Conservation (phyloP, 352 stramenopile species). For the Phytophthora fragariaefolia region DNA sequence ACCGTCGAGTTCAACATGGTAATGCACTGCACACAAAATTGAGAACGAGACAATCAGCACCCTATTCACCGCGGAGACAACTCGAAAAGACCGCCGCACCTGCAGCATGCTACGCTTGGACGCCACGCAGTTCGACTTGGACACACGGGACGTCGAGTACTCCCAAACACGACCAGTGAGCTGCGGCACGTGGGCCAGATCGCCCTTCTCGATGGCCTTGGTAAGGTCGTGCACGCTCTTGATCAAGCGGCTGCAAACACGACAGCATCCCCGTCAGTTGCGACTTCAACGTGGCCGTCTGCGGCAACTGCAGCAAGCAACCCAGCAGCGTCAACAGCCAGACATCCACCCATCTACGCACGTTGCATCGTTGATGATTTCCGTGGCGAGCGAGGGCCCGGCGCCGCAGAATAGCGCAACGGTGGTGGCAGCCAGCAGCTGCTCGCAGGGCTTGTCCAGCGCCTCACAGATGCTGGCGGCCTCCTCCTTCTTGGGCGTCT, state of each 20-base stretch:
- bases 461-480: constrained; percentile 79
- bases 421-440: constrained; percentile 77
- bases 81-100: constrained; percentile 31
- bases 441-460: constrained; percentile 79
- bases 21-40: constrained; percentile 54
- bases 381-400: constrained; percentile 74
- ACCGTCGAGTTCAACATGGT: constrained; percentile 85
- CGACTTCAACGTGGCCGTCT: constrained; percentile 4
- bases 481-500: constrained; percentile 72
- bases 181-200: constrained; percentile 67
- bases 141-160: constrained; percentile 64
- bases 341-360: constrained; percentile 36
- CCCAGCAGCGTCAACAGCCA: background rate
- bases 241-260: constrained; percentile 61
- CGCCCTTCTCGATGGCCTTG: constrained; percentile 47
- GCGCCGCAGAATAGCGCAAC: constrained; percentile 83
- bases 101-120: constrained; percentile 89
- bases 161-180: constrained; percentile 88
- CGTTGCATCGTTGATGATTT: constrained; percentile 76
- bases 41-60: background rate
- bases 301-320: background rate
- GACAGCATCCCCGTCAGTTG: constrained; percentile 3
- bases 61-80: too few relatives aligned
- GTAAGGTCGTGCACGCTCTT: constrained; percentile 75
- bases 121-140: constrained; percentile 88